phyloP scores from a whole-genome alignment of 2,329 filamentous ascomycete species.

The Botryosphaeria dothidea region DNA sequence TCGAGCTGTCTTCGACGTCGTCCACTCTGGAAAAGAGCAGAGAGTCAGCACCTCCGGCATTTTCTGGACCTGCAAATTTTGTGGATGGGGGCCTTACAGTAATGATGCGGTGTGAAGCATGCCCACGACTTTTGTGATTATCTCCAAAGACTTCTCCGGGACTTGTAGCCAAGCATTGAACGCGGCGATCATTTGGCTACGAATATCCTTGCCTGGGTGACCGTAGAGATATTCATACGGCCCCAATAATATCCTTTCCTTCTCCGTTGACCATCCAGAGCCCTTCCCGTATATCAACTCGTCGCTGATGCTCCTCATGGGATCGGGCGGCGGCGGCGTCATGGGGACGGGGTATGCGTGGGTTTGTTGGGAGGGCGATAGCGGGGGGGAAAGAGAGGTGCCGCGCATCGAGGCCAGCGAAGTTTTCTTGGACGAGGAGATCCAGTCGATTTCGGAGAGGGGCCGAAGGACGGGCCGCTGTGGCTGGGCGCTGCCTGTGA shows the following conservation, averaged over 20 bases:
- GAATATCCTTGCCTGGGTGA: slow-evolving; percentile 83
- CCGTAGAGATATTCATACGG: slow-evolving; percentile 79
- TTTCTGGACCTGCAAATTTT: not conserved
- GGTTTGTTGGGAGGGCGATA: slow-evolving; percentile 22
- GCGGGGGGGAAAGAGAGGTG: slow-evolving; percentile 18
- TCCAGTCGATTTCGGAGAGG: slow-evolving; percentile 41
- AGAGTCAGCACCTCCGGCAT: slow-evolving; percentile 20
- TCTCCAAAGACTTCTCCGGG: slow-evolving; percentile 65
- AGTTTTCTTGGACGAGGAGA: slow-evolving; percentile 39
- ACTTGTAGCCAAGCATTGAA: slow-evolving; percentile 83
- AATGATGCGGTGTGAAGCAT: slow-evolving; percentile 86
- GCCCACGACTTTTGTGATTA: slow-evolving; percentile 77
- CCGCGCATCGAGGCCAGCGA: slow-evolving; percentile 22
- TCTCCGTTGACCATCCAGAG: slow-evolving; percentile 66
- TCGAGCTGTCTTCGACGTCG: slow-evolving; percentile 81
- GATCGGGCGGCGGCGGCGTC: slow-evolving; percentile 29
- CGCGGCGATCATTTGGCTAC: slow-evolving; percentile 74
- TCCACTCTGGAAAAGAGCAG: slow-evolving; percentile 55
- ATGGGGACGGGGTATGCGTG: slow-evolving; percentile 31
- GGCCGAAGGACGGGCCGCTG: slow-evolving; percentile 33
- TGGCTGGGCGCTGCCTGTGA: slow-evolving; percentile 24
- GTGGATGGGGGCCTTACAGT: slow-evolving; percentile 46
- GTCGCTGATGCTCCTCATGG: slow-evolving; percentile 32
- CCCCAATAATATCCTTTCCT: slow-evolving; percentile 74
- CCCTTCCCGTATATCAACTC: slow-evolving; percentile 44